Evolutionary conservation across 805 yeast genomes (phyloP), one percentile per base, ranked within the genome.

Genomic region (Lipomyces sp.): DNA sequence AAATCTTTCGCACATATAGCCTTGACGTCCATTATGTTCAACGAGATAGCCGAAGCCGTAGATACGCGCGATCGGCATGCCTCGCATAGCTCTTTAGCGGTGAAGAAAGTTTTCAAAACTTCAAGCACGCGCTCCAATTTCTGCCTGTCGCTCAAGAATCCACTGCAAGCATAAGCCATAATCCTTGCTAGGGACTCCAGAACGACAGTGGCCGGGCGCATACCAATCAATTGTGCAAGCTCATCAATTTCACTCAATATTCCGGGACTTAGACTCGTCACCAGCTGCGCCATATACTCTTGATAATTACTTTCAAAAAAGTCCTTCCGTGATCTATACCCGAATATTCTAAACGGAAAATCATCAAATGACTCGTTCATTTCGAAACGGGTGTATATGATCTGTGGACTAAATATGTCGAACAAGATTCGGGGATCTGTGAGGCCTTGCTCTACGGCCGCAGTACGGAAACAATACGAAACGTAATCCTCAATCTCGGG

Each of bases 401-500:
- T 54, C 58, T 63, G 65, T 3, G 67, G 59, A 18, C 60, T 11
- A 34, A 48, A 64, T 15, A 32, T 35, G 24, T 45, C 59, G 34
- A 71, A 70, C 18, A 72, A 56, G 11, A 39, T 56, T 33, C 57
- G 24, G 7, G 69, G 18, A 15, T 35, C 45, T 2, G 24, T 18
- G 6, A 66, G 53, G 13, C 62, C 59, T 13, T 32, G 60, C 33
- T 54, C 69, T 62, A 85, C 86, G 65, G 84, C 80, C 66, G 84
- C 87, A 74, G 81, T 79, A 69, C 80, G 83, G 60, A 84, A 81
- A 72, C 85, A 86, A 72, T 83, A 83, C 60, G 83, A 77, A 65
- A 89, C 88, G 78, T 90, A 64, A 3, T 42, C 33, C 29, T 60
- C 35, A 5, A 30, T 32, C 7, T 24, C 8, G 13, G 15, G 18